Conservation (phyloP, 2,329 filamentous ascomycete genomes). For the Aspergillus alliaceus region DNA sequence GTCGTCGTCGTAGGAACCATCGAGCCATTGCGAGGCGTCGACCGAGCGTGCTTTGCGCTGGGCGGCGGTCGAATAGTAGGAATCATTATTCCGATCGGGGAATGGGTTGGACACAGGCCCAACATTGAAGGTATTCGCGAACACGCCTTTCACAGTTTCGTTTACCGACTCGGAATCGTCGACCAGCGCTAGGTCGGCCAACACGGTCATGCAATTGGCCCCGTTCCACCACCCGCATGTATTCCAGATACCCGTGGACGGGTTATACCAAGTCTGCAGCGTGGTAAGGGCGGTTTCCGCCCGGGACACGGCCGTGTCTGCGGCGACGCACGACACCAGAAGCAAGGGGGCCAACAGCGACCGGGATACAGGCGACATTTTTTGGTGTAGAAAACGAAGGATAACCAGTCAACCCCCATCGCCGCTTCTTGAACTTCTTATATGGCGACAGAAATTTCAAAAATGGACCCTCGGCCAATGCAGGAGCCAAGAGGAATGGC, state of each 20-base stretch:
- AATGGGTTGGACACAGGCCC: conserved; percentile 22
- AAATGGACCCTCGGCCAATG: background rate
- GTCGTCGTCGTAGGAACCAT: conserved; percentile 52
- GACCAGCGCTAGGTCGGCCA: conserved; percentile 54
- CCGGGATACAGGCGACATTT: background rate
- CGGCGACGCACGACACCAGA: background rate
- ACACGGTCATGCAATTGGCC: conserved; percentile 64
- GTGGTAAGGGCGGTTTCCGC: conserved; percentile 35
- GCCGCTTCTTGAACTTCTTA: background rate
- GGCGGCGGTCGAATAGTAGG: background rate
- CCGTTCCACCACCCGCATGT: conserved; percentile 73
- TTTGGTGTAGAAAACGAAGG: background rate
- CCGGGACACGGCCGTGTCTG: background rate
- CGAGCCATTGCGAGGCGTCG: conserved; percentile 27
- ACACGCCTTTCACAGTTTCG: conserved; percentile 38
- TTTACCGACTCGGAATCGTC: conserved; percentile 30
- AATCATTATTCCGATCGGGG: conserved; percentile 12
- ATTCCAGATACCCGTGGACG: conserved; percentile 61
- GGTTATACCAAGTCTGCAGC: conserved; percentile 64
- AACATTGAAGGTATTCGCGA: conserved; percentile 44
- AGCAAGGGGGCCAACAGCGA: background rate
- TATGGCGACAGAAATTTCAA: background rate
- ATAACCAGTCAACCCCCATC: background rate
- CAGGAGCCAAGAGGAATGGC: background rate
- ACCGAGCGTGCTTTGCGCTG: background rate